phyloP scores from a whole-genome alignment of 805 yeast species.

The Saccharomycopsis malanga region DNA sequence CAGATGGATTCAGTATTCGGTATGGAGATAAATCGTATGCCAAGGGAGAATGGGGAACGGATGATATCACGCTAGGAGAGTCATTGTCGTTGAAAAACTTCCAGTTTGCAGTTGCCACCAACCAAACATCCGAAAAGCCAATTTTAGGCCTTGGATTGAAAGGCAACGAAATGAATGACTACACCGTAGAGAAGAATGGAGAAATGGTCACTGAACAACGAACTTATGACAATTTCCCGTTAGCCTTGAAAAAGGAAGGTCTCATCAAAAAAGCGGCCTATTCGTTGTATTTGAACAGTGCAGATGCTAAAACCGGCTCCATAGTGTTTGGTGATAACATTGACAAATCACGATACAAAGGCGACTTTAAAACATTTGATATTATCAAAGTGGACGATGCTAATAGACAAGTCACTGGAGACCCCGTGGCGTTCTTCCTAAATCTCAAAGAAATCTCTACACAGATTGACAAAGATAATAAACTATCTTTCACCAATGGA shows the following conservation, averaged over 20 bases:
- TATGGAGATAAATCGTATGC: slow-evolving; percentile 47
- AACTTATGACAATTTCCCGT: slow-evolving; percentile 27
- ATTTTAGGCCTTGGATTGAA: slow-evolving; percentile 70
- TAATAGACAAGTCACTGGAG: slow-evolving; percentile 30
- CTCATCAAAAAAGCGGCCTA: slow-evolving; percentile 32
- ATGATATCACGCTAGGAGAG: slow-evolving; percentile 16
- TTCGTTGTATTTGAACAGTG: too few species aligned
- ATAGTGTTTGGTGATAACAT: slow-evolving; percentile 41
- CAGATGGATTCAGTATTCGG: slow-evolving; percentile 31
- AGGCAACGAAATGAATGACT: slow-evolving; percentile 51
- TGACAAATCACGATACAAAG: slow-evolving; percentile 35
- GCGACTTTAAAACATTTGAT: slow-evolving; percentile 30
- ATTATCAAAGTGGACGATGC: slow-evolving; percentile 25
- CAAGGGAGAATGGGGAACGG: slow-evolving; percentile 40
- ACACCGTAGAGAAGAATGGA: slow-evolving; percentile 32
- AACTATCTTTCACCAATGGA: slow-evolving; percentile 19
- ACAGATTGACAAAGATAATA: too few species aligned
- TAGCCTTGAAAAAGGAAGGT: slow-evolving; percentile 34
- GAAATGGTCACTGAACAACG: slow-evolving; percentile 49
- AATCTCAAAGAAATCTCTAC: slow-evolving; percentile 7
- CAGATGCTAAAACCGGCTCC: slow-evolving; percentile 28
- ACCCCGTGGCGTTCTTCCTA: slow-evolving; percentile 22
- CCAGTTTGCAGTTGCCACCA: slow-evolving; percentile 16
- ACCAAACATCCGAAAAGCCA: slow-evolving; percentile 12
- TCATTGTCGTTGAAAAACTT: slow-evolving; percentile 1